Percentiles rank a stretch among this genome's conserved stretches.
Evolutionary conservation across 345 rosid genomes (phyloP).

Genomic region (Cardamine chenopodiifolia): DNA sequence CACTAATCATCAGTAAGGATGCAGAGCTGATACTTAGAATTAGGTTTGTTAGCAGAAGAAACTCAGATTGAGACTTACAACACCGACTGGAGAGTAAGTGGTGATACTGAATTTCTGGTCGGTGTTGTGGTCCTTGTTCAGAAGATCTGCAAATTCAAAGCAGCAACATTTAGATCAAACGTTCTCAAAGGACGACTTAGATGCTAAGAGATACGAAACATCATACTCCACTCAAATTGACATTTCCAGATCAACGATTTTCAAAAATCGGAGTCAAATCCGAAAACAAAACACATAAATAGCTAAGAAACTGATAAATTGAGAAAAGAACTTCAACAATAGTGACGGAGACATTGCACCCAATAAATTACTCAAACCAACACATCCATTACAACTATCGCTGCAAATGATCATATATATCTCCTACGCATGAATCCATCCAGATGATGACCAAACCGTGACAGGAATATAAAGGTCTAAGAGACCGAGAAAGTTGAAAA

Average conservation of each 20-base stretch:
- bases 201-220: background rate
- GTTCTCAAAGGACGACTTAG: background rate
- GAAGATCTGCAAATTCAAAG: constrained; percentile 60
- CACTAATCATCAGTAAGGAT: background rate
- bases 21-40: background rate
- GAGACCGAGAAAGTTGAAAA: background rate
- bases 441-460: background rate
- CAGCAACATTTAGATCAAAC: constrained; percentile 11
- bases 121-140: constrained; percentile 81
- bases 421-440: constrained; percentile 1
- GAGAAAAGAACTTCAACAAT: background rate
- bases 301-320: background rate
- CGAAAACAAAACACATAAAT: background rate
- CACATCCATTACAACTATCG: background rate
- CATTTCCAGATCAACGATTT: constrained; percentile 5
- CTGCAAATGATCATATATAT: background rate
- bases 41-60: background rate
- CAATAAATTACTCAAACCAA: background rate
- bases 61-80: constrained; percentile 52
- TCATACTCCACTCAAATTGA: background rate
- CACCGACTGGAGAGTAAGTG: constrained; percentile 71
- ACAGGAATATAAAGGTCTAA: background rate
- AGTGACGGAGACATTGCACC: background rate
- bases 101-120: constrained; percentile 93
- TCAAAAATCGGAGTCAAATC: background rate